Evolutionary conservation across 768 basidiomycete species (phyloP).

Genomic region (Exsudoporus frostii): DNA sequence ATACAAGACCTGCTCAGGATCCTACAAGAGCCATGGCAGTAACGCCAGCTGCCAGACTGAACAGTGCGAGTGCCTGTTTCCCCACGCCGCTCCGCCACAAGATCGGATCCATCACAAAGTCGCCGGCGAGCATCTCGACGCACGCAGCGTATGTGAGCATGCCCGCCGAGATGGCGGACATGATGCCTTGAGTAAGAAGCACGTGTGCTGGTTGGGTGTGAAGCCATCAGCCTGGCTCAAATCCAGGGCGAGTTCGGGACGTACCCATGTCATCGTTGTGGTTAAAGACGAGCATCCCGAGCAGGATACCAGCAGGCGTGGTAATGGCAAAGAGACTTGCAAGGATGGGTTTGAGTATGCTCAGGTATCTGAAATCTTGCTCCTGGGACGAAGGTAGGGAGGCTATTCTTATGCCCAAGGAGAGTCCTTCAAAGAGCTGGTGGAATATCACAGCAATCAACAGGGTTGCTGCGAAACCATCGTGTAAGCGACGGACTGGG

Average conservation of each 20-base stretch:
- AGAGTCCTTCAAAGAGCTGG: conserved; percentile 81
- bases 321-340: conserved; percentile 69
- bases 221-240: background rate
- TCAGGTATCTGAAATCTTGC: conserved; percentile 18
- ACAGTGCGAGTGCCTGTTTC: conserved; percentile 53
- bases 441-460: conserved; percentile 77
- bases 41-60: conserved; percentile 60
- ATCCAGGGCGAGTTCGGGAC: background rate
- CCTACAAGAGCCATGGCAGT: conserved; percentile 61
- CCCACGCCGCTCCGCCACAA: conserved; percentile 38
- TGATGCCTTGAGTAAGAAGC: conserved; percentile 61
- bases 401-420: conserved; percentile 77
- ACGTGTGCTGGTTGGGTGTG: conserved; percentile 37
- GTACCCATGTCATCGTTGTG: conserved; percentile 29
- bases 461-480: conserved; percentile 51
- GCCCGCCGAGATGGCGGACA: conserved; percentile 80
- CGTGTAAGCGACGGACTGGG: background rate
- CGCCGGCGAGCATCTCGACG: conserved; percentile 85
- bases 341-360: conserved; percentile 49
- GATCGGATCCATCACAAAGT: conserved; percentile 72
- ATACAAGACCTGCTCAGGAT: conserved; percentile 8
- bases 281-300: conserved; percentile 52
- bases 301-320: conserved; percentile 63
- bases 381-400: conserved; percentile 47
- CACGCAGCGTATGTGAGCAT: conserved; percentile 82